Evolutionary conservation across 805 yeast genomes (phyloP), one percentile per base, ranked within the genome.

Genomic region (Yarrowia sp.): DNA sequence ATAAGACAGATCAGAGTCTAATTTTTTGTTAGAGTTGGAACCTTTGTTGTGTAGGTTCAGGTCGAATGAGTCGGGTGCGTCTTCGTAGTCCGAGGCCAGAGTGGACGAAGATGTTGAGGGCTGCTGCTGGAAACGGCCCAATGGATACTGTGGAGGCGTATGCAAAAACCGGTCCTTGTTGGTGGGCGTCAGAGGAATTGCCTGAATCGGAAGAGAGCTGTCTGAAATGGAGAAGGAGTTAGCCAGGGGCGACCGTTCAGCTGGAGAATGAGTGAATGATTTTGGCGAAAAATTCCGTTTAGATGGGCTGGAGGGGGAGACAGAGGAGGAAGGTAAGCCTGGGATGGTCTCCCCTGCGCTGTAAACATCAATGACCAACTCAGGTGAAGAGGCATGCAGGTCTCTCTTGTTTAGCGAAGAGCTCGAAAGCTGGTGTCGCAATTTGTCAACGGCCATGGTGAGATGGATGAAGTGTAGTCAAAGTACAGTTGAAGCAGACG

Each of bases 41-140:
- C 41, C 40, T 24, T 51, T 51, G 54, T 48, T 48, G 41, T 33
- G 58, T 22, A 51, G 58, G 58, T 35, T 33, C 40, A 51, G 30
- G 40, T 56, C 54, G 35, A 38, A 56, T 19, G 48, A 41, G 52
- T 38, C 54, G 58, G 54, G 36, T 26, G 54, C 62, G 62, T 56
- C 54, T 21, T 56, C 26, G 48, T 56, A 38, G 62, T 56, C 58
- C 58, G 58, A 59, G 41, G 58, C 64, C 40, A 41, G 59, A 14
- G 58, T n/a, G 24, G 40, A 32, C 16, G 59, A 36, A 4, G 64
- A 59, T 17, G 62, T 24, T 16, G 44, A 33, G 22, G 11, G 12
- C 10, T 22, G 59, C 30, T 19, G 24, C 2, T 22, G 19, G 24
- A 51, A 33, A 33, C 41, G 58, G 32, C 32, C 30, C 11, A 35